Evolutionary conservation across 768 basidiomycete genomes (phyloP).

Genomic region (Rhodotorula kratochvilovae): DNA sequence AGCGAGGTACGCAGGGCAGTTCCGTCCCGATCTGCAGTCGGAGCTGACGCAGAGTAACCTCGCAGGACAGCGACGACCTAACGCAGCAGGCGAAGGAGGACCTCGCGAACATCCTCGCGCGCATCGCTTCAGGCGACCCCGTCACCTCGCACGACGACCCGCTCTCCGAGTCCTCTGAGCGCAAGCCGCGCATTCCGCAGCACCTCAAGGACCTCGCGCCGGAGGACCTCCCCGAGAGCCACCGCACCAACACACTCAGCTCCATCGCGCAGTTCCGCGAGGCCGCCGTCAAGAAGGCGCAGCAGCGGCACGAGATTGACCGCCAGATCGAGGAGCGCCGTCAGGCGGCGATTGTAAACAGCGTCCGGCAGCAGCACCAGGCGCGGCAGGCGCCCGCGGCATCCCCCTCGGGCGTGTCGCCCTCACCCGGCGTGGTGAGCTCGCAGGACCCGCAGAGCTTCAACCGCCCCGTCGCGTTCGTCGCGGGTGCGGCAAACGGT

Average conservation of each 20-base stretch:
- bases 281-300: slow-evolving; percentile 81
- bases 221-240: slow-evolving; percentile 87
- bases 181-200: slow-evolving; percentile 49
- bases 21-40: background rate
- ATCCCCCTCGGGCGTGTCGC: slow-evolving; percentile 20
- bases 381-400: slow-evolving; percentile 53
- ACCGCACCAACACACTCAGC: slow-evolving; percentile 84
- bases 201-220: slow-evolving; percentile 95
- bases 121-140: slow-evolving; percentile 27
- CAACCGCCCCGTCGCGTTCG: slow-evolving; percentile 74
- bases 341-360: slow-evolving; percentile 33
- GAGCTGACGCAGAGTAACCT: background rate
- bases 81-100: slow-evolving; percentile 44
- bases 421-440: slow-evolving; percentile 40
- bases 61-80: slow-evolving; percentile 66
- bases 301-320: slow-evolving; percentile 69
- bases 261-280: slow-evolving; percentile 96
- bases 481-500: slow-evolving; percentile 46
- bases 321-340: slow-evolving; percentile 46
- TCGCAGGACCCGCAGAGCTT: slow-evolving; percentile 63
- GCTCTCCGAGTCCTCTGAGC: background rate
- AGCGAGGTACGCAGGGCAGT: slow-evolving; percentile 63
- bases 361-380: slow-evolving; percentile 56
- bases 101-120: slow-evolving; percentile 18
- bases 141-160: slow-evolving; percentile 5